These are phyloP conservation scores for Talaromyces rugulosus DNA, from an alignment of 2,329 filamentous ascomycete genomes.

Conservation along the genomic window DNA sequence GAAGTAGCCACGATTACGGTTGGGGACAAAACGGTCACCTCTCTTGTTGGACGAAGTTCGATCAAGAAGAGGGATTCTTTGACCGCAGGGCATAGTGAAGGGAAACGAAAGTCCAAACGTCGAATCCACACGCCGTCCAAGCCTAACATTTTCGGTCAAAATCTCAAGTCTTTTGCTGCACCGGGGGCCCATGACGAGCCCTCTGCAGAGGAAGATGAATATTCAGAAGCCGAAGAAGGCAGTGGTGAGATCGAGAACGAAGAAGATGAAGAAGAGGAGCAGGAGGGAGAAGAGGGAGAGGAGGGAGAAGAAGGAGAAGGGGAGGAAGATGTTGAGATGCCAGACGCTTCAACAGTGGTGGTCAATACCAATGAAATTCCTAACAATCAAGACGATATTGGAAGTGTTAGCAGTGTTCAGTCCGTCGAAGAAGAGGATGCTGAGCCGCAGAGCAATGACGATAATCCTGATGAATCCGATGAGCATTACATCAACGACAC, in stretches of 20 bases:
- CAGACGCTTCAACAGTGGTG: background rate
- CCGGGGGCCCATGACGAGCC: conserved; percentile 44
- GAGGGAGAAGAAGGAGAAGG: background rate
- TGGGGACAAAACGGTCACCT: conserved; percentile 63
- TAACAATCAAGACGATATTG: background rate
- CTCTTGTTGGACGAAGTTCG: conserved; percentile 57
- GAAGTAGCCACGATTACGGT: conserved; percentile 73
- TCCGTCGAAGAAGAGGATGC: background rate
- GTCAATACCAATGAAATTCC: background rate
- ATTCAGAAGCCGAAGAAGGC: conserved; percentile 12
- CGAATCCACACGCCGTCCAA: conserved; percentile 34
- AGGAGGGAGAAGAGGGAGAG: conserved; percentile 11
- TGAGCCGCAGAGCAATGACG: conserved; percentile 9
- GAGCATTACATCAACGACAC: conserved; percentile 51
- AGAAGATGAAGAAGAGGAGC: conserved; percentile 18
- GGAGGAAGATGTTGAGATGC: background rate
- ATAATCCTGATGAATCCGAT: conserved; percentile 22
- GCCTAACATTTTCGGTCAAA: conserved; percentile 40
- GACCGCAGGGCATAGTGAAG: conserved; percentile 17
- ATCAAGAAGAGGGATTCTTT: conserved; percentile 31
- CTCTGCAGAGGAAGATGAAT: conserved; percentile 15
- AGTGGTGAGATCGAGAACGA: background rate
- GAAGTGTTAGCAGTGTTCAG: background rate
- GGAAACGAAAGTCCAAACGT: conserved; percentile 33
- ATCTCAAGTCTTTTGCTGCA: conserved; percentile 52